phyloP scores from a whole-genome alignment of 2,329 filamentous ascomycete genomes.

The Didymella sp. region DNA sequence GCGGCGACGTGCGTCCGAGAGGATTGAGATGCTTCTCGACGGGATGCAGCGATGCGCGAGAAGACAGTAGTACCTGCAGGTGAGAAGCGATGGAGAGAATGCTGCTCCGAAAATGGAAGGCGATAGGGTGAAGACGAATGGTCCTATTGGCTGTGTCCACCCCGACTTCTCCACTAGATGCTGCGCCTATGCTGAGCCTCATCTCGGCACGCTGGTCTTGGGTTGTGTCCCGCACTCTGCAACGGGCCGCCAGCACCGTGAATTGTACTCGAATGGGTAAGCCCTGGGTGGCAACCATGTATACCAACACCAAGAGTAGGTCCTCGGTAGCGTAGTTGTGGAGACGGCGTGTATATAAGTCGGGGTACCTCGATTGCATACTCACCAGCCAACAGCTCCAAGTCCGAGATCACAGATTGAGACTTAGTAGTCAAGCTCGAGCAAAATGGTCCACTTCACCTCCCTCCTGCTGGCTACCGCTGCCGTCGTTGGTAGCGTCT shows the following conservation, averaged over 20 bases:
- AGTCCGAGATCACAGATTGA: neutral
- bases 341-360: slow-evolving; percentile 5
- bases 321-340: neutral
- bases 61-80: neutral
- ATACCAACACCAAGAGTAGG: slow-evolving; percentile 3
- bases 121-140: neutral
- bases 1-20: no score
- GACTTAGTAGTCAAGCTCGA: neutral
- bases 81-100: neutral
- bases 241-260: slow-evolving; percentile 18
- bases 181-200: slow-evolving; percentile 11
- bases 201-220: slow-evolving; percentile 6
- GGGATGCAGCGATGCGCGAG: neutral
- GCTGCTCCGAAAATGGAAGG: neutral
- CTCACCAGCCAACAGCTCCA: slow-evolving; percentile 7
- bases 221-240: slow-evolving; percentile 6
- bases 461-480: slow-evolving; percentile 33
- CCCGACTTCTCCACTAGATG: neutral
- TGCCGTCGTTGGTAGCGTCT: slow-evolving; percentile 25
- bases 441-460: slow-evolving; percentile 37
- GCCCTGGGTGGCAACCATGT: neutral
- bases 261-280: slow-evolving; percentile 3
- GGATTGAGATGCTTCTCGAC: neutral
- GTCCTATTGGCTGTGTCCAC: neutral
- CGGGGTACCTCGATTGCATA: neutral